Percentiles rank a stretch among this genome's conserved stretches.
Conservation (phyloP, 129 eudicot species). For the Deinandra increscens region DNA sequence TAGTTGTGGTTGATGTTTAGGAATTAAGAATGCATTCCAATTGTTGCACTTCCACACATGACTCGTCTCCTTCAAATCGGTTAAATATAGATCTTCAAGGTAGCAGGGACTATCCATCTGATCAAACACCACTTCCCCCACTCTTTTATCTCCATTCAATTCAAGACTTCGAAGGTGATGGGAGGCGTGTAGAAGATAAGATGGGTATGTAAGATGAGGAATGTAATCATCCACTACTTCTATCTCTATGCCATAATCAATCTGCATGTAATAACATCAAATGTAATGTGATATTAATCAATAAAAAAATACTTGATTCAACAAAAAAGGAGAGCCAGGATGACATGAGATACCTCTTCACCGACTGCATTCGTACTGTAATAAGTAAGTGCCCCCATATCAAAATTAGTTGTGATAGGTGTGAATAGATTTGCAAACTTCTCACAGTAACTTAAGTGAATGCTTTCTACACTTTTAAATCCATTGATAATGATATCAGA, state of each 20-base stretch:
- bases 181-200: not conserved
- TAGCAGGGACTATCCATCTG: not conserved
- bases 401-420: slow-evolving; percentile 1
- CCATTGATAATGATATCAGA: not conserved
- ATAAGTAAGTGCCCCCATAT: not conserved
- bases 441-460: not conserved
- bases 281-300: no score
- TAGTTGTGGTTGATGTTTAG: no score
- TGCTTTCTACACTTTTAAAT: not conserved
- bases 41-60: slow-evolving; percentile 15
- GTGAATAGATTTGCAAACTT: not conserved
- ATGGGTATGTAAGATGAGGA: not conserved
- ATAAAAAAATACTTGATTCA: no score
- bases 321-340: no score
- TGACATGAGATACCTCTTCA: not conserved
- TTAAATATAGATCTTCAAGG: not conserved
- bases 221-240: not conserved
- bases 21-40: not conserved
- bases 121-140: slow-evolving; percentile 10
- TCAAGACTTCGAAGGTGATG: not conserved
- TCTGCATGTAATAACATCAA: not conserved
- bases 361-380: not conserved
- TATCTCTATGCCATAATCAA: not conserved
- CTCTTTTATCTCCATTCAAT: not conserved
- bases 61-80: not conserved